These are phyloP conservation scores for Ustilago cynodontis DNA, from an alignment of 1,284 basidiomycete genomes.

Conservation along the genomic window DNA sequence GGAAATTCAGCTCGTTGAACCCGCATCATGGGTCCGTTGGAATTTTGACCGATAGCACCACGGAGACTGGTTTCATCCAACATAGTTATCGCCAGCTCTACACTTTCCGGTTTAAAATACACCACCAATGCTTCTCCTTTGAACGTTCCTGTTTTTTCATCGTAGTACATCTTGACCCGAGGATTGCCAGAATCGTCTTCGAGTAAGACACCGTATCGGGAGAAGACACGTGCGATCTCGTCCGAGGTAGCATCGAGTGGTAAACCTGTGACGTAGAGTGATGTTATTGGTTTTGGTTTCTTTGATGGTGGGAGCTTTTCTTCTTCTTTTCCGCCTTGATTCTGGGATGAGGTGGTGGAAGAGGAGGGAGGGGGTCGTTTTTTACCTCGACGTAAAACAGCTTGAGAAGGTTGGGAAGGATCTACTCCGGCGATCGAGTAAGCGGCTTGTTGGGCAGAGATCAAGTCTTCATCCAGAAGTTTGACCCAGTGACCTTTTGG, in stretches of 20 bases:
- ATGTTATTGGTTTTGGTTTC: constrained; percentile 74
- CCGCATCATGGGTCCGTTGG: constrained; percentile 77
- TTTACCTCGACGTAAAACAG: constrained; percentile 41
- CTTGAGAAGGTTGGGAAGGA: constrained; percentile 27
- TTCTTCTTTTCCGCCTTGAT: not conserved
- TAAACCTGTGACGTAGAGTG: constrained; percentile 88
- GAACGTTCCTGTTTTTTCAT: constrained; percentile 80
- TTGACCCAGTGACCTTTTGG: constrained; percentile 82
- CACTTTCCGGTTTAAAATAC: constrained; percentile 97
- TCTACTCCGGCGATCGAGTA: constrained; percentile 48
- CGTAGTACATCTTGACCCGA: constrained; percentile 92
- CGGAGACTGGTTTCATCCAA: constrained; percentile 93
- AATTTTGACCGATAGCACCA: constrained; percentile 76
- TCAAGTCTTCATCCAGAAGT: constrained; percentile 90
- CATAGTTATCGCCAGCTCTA: constrained; percentile 84
- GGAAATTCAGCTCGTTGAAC: constrained; percentile 86
- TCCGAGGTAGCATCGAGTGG: constrained; percentile 81
- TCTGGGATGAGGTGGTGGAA: not conserved
- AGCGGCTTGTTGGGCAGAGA: constrained; percentile 59
- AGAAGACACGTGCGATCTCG: constrained; percentile 84
- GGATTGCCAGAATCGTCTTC: constrained; percentile 88
- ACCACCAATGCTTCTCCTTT: constrained; percentile 96
- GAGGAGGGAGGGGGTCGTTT: constrained; percentile 26
- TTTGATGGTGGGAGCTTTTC: constrained; percentile 31
- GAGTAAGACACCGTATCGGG: constrained; percentile 89